A percentile compares a stretch with the other conserved stretches of the same genome.
phyloP scores from a whole-genome alignment of 257 asterid genomes.

The Fraxinus cuspidata region DNA sequence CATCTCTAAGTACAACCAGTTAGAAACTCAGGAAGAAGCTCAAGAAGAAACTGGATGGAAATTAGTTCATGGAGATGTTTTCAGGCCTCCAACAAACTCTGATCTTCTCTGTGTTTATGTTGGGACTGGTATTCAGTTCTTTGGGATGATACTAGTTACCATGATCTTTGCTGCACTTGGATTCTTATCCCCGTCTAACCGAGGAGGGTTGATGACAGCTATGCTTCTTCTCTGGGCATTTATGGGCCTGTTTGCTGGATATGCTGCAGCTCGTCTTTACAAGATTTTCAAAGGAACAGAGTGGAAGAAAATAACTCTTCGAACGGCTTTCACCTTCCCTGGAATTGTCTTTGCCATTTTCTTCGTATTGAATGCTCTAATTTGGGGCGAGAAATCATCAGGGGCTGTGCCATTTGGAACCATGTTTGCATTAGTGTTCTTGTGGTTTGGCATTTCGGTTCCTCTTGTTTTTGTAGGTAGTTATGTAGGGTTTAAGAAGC shows the following conservation, averaged over 20 bases:
- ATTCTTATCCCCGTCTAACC: slow-evolving; percentile 29
- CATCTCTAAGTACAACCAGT: slow-evolving; percentile 27
- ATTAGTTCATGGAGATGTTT: slow-evolving; percentile 87
- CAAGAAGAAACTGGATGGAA: slow-evolving; percentile 98
- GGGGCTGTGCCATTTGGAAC: slow-evolving; percentile 57
- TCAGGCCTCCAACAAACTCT: slow-evolving; percentile 81
- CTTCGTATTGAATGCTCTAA: slow-evolving; percentile 25
- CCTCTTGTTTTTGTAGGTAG: slow-evolving; percentile 69
- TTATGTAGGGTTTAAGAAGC: slow-evolving; percentile 24
- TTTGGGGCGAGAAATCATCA: slow-evolving; percentile 23
- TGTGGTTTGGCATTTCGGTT: slow-evolving; percentile 17
- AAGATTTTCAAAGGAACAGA: slow-evolving; percentile 27
- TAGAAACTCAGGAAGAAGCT: slow-evolving; percentile 78
- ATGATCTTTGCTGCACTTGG: slow-evolving; percentile 30
- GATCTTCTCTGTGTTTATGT: slow-evolving; percentile 77
- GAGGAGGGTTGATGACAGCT: slow-evolving; percentile 29
- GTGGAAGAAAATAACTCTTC: slow-evolving; percentile 26
- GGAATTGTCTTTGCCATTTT: slow-evolving; percentile 20
- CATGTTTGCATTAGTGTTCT: slow-evolving; percentile 16
- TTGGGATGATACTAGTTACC: slow-evolving; percentile 39
- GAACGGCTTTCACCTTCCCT: slow-evolving; percentile 25
- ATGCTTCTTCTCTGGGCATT: slow-evolving; percentile 25
- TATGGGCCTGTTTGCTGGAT: slow-evolving; percentile 29
- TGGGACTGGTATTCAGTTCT: slow-evolving; percentile 86
- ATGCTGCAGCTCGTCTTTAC: slow-evolving; percentile 24